Conservation (phyloP, 176 grass and related monocot genomes). For the Eragrostis nindensis region DNA sequence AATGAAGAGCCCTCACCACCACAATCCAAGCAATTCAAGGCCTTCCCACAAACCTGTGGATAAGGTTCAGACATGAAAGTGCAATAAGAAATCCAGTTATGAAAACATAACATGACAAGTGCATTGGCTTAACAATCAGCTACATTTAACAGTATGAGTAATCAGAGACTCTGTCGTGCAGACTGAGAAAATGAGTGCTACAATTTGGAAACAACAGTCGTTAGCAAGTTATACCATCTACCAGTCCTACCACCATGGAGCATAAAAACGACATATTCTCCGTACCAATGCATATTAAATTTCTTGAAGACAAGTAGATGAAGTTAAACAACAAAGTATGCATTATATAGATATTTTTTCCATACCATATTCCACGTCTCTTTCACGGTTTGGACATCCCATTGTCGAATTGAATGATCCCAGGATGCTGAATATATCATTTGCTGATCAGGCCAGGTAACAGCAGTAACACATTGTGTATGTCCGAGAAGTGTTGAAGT, state of each 20-base stretch:
- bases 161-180: not conserved
- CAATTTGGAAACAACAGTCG: not conserved
- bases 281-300: not conserved
- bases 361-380: slow-evolving; percentile 86
- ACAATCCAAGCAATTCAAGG: slow-evolving; percentile 86
- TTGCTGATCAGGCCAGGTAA: slow-evolving; percentile 73
- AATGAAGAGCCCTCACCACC: slow-evolving; percentile 87
- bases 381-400: slow-evolving; percentile 81
- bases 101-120: slow-evolving; percentile 1
- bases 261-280: not conserved
- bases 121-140: not conserved
- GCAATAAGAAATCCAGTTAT: slow-evolving; percentile 29
- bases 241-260: not conserved
- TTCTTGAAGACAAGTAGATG: not conserved
- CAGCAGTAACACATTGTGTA: slow-evolving; percentile 82
- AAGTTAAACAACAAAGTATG: slow-evolving; percentile 24
- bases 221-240: not conserved
- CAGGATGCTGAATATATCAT: slow-evolving; percentile 91
- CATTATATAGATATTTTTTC: not conserved
- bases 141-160: not conserved
- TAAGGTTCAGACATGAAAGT: slow-evolving; percentile 17
- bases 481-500: slow-evolving; percentile 80
- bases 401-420: slow-evolving; percentile 96
- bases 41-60: slow-evolving; percentile 82
- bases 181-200: slow-evolving; percentile 10